Evolutionary conservation across 257 asterid genomes (phyloP), one percentile per base, ranked within the genome.

Genomic region (Solanum gracilifrons): DNA sequence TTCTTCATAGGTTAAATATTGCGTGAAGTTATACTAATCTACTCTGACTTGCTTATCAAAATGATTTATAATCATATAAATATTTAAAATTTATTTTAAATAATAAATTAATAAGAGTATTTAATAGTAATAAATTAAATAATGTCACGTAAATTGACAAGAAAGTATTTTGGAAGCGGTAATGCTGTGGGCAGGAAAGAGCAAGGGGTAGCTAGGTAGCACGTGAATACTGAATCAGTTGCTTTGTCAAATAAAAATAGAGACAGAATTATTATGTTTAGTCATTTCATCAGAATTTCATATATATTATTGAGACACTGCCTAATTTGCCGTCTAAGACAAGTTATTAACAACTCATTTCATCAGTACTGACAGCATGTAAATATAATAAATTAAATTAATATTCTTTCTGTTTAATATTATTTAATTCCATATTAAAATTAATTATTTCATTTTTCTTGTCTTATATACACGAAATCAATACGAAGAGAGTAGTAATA

Each of bases 291-390:
- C 16, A 72, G 80, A 32, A 18, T 72, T 46, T 72, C 43, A 72
- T 72, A 31, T 25, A 32, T 31, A 71, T 20, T 31, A 71, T 20
- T 13, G 37, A 71, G 2, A 7, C 21, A 69, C 41, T 32, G 46
- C 43, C 27, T 72, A 33, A 72, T 72, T 72, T 72, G 80, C 80
- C 80, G 80, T 72, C 46, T 72, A 72, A 72, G 80, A 72, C 80
- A 72, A 72, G 80, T 72, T 72, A 32, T 32, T 72, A 72, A 72
- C 79, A 72, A 72, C 43, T 72, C 79, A 72, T 8, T 2, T 72
- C 15, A 32, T 72, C 43, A 72, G 16, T 32, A 33, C 80, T 72
- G 80, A 20, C 43, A 32, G 1, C 27, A 33, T 18, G 43, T 9
- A 72, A 7, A 23, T 5, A 5, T 69, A 69, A 35, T 31, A 71